Evolutionary conservation across 2,329 filamentous ascomycete genomes (phyloP).

Genomic region (Onygenales sp.): DNA sequence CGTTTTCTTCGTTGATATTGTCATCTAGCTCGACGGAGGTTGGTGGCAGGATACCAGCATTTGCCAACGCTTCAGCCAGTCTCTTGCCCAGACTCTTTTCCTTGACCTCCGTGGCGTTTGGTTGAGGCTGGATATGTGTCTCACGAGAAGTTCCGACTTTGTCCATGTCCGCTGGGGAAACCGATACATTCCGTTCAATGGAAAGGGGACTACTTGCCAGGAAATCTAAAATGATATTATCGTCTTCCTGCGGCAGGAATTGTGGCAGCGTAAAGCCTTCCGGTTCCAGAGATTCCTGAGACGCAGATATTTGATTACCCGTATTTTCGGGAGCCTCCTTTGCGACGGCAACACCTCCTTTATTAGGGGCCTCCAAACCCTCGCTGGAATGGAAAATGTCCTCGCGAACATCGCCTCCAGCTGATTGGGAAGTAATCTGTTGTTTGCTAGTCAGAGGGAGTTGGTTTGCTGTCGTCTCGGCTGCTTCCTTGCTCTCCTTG

Average conservation of each 20-base stretch:
- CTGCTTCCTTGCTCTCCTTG: background rate
- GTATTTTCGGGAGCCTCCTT: too few species aligned
- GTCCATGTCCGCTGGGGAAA: background rate
- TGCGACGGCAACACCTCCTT: too few species aligned
- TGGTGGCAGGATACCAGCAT: conserved; percentile 2
- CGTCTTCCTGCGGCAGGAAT: too few species aligned
- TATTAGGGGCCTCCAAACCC: too few species aligned
- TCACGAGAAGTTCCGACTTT: background rate
- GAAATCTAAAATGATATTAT: too few species aligned
- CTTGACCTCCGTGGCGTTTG: background rate
- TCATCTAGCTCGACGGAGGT: background rate
- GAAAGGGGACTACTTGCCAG: too few species aligned
- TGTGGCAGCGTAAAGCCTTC: too few species aligned
- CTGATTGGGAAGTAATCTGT: background rate
- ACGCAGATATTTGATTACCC: too few species aligned
- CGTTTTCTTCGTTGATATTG: background rate
- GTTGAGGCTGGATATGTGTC: background rate
- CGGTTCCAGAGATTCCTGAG: too few species aligned
- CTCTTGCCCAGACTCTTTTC: conserved; percentile 4
- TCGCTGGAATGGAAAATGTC: too few species aligned
- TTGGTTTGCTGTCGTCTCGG: background rate
- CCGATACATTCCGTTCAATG: too few species aligned
- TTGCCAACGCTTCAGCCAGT: conserved; percentile 1
- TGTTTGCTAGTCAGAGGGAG: background rate
- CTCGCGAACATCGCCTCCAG: too few species aligned